A percentile compares a stretch with the other conserved stretches of the same genome.
Conservation (phyloP, 495 filamentous ascomycete genomes). For the Daldinia concentrica region DNA sequence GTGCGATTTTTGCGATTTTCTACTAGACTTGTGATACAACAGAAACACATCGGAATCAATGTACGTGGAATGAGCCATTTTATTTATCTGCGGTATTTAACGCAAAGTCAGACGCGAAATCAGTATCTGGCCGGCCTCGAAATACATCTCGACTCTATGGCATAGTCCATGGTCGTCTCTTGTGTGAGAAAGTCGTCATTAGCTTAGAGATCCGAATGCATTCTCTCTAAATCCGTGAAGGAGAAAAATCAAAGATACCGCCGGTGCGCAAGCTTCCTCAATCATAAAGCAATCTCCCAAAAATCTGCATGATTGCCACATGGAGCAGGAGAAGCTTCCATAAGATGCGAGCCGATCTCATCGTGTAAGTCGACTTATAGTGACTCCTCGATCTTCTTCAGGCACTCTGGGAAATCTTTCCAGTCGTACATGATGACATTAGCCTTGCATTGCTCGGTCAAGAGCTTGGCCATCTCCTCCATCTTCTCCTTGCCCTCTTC, state of each 20-base stretch:
- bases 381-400: slow-evolving; percentile 70
- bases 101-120: slow-evolving; percentile 24
- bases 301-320: slow-evolving; percentile 1
- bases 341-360: not conserved
- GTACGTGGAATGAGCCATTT: slow-evolving; percentile 35
- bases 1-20: slow-evolving; percentile 26
- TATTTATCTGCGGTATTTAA: slow-evolving; percentile 28
- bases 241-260: slow-evolving; percentile 15
- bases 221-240: slow-evolving; percentile 9
- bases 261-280: slow-evolving; percentile 14
- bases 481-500: slow-evolving; percentile 69
- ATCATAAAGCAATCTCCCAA: slow-evolving; percentile 11
- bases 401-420: slow-evolving; percentile 76
- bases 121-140: slow-evolving; percentile 11
- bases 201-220: slow-evolving; percentile 13
- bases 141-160: slow-evolving; percentile 16
- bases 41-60: slow-evolving; percentile 10
- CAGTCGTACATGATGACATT: slow-evolving; percentile 85
- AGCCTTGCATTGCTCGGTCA: slow-evolving; percentile 73
- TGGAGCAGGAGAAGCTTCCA: slow-evolving; percentile 10
- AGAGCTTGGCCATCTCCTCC: slow-evolving; percentile 73
- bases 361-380: slow-evolving; percentile 34
- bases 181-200: slow-evolving; percentile 18
- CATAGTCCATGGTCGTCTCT: slow-evolving; percentile 7
- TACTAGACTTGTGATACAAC: slow-evolving; percentile 8